Conservation (phyloP, 305 asterid species). For the Lippia alba region DNA sequence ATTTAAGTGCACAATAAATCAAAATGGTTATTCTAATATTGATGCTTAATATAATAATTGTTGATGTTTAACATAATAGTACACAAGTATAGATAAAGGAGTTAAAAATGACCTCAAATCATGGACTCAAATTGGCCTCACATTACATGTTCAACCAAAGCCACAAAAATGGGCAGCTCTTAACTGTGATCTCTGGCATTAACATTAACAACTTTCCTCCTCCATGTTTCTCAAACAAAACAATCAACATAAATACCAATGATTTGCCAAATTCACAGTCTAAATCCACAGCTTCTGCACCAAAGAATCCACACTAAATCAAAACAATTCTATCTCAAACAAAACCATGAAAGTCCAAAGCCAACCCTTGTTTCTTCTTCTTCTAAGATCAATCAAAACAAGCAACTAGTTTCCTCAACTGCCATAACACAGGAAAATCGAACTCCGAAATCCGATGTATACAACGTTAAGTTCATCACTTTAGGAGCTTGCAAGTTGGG, state of each 20-base stretch:
- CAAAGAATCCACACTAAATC: constrained; percentile 31
- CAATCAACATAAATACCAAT: constrained; percentile 28
- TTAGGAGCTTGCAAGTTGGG: constrained; percentile 80
- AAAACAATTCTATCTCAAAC: constrained; percentile 29
- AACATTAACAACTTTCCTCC: not conserved
- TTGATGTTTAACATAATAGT: no score
- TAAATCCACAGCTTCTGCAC: constrained; percentile 47
- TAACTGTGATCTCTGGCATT: not conserved
- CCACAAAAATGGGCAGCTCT: constrained; percentile 17
- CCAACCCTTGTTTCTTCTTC: constrained; percentile 24
- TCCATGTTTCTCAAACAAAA: constrained; percentile 7
- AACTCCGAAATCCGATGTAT: constrained; percentile 35
- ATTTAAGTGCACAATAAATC: no score
- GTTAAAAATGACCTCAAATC: constrained; percentile 28
- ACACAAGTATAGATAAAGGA: no score
- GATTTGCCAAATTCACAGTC: constrained; percentile 52
- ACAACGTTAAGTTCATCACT: constrained; percentile 69
- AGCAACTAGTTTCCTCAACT: constrained; percentile 36
- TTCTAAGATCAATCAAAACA: constrained; percentile 27
- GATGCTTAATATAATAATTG: no score
- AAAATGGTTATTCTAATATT: no score
- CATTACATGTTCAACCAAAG: constrained; percentile 11
- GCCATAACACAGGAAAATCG: constrained; percentile 38
- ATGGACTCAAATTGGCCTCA: constrained; percentile 41
- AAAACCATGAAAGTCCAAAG: constrained; percentile 11